Conservation (phyloP, 345 rosid genomes). For the Populus tremula region DNA sequence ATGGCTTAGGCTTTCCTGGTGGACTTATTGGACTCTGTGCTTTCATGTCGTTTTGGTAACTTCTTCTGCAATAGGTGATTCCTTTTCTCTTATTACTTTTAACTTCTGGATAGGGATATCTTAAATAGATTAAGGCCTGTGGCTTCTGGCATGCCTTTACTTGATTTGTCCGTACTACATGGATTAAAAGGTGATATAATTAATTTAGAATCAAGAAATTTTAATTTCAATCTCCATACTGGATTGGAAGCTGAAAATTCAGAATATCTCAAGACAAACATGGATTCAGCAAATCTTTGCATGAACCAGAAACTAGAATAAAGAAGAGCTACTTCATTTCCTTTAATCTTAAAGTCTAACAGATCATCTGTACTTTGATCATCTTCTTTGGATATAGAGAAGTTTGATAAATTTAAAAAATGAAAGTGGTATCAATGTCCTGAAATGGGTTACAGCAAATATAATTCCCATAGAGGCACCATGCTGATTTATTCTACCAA, state of each 20-base stretch:
- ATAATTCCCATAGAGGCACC: not conserved
- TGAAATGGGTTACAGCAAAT: not conserved
- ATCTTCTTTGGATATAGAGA: not conserved
- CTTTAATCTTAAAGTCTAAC: not conserved
- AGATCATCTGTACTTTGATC: not conserved
- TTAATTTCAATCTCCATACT: not conserved
- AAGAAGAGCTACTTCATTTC: not conserved
- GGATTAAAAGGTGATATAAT: not conserved
- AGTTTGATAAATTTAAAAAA: not conserved
- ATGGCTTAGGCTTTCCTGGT: conserved; percentile 77
- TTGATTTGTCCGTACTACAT: not conserved
- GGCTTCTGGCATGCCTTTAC: conserved; percentile 3
- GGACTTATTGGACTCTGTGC: conserved; percentile 80
- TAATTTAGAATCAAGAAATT: not conserved
- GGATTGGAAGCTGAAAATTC: not conserved
- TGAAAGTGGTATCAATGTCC: not conserved
- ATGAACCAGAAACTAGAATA: not conserved
- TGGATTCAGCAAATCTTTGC: not conserved
- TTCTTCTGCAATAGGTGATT: conserved; percentile 86
- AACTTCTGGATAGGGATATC: not conserved
- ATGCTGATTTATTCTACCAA: not conserved
- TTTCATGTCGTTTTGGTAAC: conserved; percentile 94
- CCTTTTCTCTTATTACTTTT: not conserved
- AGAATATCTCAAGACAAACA: not conserved
- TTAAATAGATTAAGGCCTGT: not conserved